These are phyloP conservation scores for Trichoderma gamsii DNA, from an alignment of 495 filamentous ascomycete species.

Conservation along the genomic window DNA sequence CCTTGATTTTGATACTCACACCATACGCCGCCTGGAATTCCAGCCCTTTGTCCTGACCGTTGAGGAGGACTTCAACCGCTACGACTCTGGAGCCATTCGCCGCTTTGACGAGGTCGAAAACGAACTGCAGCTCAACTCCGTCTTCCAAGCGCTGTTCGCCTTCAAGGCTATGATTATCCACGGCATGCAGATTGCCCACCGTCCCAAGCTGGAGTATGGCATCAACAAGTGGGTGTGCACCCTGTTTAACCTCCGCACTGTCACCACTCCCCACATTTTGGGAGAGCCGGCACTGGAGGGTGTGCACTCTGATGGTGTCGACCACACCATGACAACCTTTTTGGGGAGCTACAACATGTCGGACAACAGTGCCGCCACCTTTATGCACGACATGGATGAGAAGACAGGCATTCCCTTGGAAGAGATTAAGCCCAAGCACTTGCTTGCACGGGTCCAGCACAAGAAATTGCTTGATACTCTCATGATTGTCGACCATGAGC, in stretches of 20 bases:
- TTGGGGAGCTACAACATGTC: slow-evolving; percentile 15
- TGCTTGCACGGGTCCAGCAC: slow-evolving; percentile 13
- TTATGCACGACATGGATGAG: slow-evolving; percentile 14
- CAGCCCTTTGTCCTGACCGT: slow-evolving; percentile 14
- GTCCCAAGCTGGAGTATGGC: slow-evolving; percentile 12
- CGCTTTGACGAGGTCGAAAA: slow-evolving; percentile 14
- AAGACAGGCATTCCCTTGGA: slow-evolving; percentile 12
- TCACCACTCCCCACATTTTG: slow-evolving; percentile 1
- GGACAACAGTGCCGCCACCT: slow-evolving; percentile 10
- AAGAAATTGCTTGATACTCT: slow-evolving; percentile 13
- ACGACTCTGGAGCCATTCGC: slow-evolving; percentile 12
- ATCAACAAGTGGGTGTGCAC: slow-evolving; percentile 8
- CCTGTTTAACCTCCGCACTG: slow-evolving; percentile 11
- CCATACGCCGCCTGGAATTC: slow-evolving; percentile 10
- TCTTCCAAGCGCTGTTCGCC: slow-evolving; percentile 14
- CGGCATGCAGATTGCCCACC: slow-evolving; percentile 12
- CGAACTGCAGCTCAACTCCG: slow-evolving; percentile 15
- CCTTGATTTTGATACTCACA: slow-evolving; percentile 8
- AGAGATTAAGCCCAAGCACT: neutral
- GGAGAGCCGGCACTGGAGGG: slow-evolving; percentile 15
- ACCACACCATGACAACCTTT: slow-evolving; percentile 15
- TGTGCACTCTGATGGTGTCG: slow-evolving; percentile 14
- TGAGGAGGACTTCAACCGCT: slow-evolving; percentile 15
- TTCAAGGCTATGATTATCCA: slow-evolving; percentile 17
- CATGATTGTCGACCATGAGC: slow-evolving; percentile 15